A percentile compares a stretch with the other conserved stretches of the same genome.
Conservation (phyloP, 2,329 filamentous ascomycete genomes). For the Orbilia javanica region DNA sequence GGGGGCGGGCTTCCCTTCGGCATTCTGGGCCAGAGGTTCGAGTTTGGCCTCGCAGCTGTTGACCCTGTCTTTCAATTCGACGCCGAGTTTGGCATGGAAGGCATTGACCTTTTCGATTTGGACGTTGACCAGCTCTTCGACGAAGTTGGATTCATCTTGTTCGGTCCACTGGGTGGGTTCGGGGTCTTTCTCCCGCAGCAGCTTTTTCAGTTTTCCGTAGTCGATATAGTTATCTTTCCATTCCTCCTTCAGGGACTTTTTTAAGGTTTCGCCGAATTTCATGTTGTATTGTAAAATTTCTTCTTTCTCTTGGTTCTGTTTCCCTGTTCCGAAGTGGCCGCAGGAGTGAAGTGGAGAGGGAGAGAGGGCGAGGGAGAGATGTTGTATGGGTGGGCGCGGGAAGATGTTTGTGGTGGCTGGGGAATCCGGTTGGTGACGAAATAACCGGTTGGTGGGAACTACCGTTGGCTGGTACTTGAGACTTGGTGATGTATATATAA, state of each 20-base stretch:
- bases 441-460: neutral
- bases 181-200: conserved; percentile 81
- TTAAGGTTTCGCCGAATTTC: conserved; percentile 93
- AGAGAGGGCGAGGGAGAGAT: too few species aligned
- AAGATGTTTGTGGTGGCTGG: neutral
- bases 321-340: neutral
- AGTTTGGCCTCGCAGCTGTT: conserved; percentile 76
- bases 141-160: conserved; percentile 91
- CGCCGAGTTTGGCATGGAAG: conserved; percentile 86
- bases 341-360: too few species aligned
- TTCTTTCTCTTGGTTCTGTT: neutral
- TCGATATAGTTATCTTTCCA: conserved; percentile 97
- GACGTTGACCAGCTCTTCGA: conserved; percentile 92
- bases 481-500: too few species aligned
- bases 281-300: conserved; percentile 69
- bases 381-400: neutral
- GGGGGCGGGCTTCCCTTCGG: conserved; percentile 63
- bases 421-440: conserved; percentile 3
- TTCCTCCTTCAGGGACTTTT: conserved; percentile 81
- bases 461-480: conserved; percentile 3
- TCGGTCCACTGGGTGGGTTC: conserved; percentile 78
- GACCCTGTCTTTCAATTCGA: conserved; percentile 83
- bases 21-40: conserved; percentile 69
- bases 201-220: conserved; percentile 89
- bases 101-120: conserved; percentile 94